A percentile compares a stretch with the other conserved stretches of the same genome.
Evolutionary conservation across 2,329 filamentous ascomycete species (phyloP).

Genomic region (Botryosphaeria dothidea): DNA sequence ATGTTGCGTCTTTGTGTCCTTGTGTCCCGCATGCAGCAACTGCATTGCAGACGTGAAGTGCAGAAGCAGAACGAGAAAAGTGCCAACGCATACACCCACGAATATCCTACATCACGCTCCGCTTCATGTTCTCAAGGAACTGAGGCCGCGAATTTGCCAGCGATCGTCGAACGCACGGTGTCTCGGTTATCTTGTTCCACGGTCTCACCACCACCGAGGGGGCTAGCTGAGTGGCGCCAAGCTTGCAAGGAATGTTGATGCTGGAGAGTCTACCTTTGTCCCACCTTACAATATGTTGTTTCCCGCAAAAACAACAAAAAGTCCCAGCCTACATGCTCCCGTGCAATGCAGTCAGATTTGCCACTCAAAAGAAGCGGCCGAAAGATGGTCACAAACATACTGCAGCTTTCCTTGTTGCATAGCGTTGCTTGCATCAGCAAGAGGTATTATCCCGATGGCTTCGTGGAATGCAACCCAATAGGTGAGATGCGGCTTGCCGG

Average conservation of each 20-base stretch:
- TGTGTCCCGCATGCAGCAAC: constrained; percentile 13
- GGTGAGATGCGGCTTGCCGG: no score
- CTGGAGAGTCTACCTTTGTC: not conserved
- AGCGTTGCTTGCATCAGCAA: not conserved
- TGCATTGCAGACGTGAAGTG: not conserved
- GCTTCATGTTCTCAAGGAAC: no score
- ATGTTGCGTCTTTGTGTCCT: not conserved
- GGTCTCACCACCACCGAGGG: not conserved
- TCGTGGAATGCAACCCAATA: no score
- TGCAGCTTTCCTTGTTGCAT: not conserved
- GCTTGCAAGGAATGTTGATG: not conserved
- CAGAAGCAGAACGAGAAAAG: not conserved
- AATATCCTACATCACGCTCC: no score
- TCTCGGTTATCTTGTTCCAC: not conserved
- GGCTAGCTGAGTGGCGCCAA: not conserved
- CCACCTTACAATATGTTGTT: not conserved
- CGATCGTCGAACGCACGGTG: no score
- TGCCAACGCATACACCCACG: no score
- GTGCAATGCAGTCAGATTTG: not conserved
- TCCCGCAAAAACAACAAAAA: not conserved
- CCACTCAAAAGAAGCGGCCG: not conserved
- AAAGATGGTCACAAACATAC: not conserved
- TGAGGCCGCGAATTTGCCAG: no score
- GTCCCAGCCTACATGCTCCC: not conserved
- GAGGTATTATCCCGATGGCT: not conserved